These are phyloP conservation scores for Suhomyces chickasaworum DNA, from an alignment of 1,139 yeast species.

Conservation along the genomic window DNA sequence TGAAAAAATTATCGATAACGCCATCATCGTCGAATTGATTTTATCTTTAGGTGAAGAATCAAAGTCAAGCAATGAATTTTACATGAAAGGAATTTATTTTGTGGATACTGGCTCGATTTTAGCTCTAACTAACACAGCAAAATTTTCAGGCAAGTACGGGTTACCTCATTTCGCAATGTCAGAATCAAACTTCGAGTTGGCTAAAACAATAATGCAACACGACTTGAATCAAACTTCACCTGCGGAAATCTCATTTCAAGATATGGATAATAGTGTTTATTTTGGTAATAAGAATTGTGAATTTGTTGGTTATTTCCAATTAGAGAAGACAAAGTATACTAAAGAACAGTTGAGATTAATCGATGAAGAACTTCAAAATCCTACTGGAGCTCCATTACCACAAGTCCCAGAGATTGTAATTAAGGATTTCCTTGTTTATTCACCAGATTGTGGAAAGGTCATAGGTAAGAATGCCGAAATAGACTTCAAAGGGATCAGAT, in stretches of 20 bases:
- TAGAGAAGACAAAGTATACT: constrained; percentile 59
- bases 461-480: constrained; percentile 37
- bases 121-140: constrained; percentile 66
- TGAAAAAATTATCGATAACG: constrained; percentile 31
- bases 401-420: constrained; percentile 57
- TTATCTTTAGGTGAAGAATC: constrained; percentile 35
- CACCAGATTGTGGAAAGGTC: constrained; percentile 84
- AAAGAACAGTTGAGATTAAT: constrained; percentile 56
- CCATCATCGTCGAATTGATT: constrained; percentile 32
- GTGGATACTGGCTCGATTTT: constrained; percentile 69
- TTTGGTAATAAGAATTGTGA: constrained; percentile 64
- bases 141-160: constrained; percentile 66
- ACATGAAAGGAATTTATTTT: constrained; percentile 68
- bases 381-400: constrained; percentile 75
- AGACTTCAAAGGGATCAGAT: constrained; percentile 55
- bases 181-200: constrained; percentile 45
- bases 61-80: constrained; percentile 46
- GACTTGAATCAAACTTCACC: constrained; percentile 45
- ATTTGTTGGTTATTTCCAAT: constrained; percentile 65
- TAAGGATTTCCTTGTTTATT: constrained; percentile 62
- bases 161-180: constrained; percentile 59
- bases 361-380: constrained; percentile 70
- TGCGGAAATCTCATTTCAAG: constrained; percentile 37
- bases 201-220: constrained; percentile 38
- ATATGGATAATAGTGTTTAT: constrained; percentile 39